A percentile compares a stretch with the other conserved stretches of the same genome.
These are phyloP conservation scores for Grosmannia penicillata DNA, from an alignment of 2,329 filamentous ascomycete genomes.

Conservation along the genomic window DNA sequence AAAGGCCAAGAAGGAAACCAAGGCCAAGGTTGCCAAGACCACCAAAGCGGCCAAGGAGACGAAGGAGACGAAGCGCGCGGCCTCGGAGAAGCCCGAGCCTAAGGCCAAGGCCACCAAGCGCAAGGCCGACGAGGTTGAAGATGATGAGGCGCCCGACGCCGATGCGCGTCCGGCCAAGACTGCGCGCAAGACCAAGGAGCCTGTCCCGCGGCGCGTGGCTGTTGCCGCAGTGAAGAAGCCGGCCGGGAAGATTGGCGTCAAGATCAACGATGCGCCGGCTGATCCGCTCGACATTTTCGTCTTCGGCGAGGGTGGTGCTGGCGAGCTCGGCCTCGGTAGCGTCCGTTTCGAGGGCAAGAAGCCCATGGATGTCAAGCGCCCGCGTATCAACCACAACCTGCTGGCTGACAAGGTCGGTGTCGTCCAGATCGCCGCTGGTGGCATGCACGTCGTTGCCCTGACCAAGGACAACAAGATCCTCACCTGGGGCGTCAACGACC, in stretches of 20 bases:
- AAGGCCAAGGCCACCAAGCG: conserved; percentile 9
- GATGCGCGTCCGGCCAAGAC: conserved; percentile 5
- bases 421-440: conserved; percentile 63
- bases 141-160: not conserved
- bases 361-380: conserved; percentile 59
- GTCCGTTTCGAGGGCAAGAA: conserved; percentile 44
- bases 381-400: conserved; percentile 51
- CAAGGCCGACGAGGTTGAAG: conserved; percentile 1
- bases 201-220: conserved; percentile 4
- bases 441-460: conserved; percentile 67
- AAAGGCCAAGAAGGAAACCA: conserved; percentile 14
- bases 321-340: conserved; percentile 67
- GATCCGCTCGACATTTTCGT: conserved; percentile 59
- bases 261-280: conserved; percentile 49
- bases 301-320: conserved; percentile 66
- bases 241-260: conserved; percentile 12
- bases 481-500: conserved; percentile 81
- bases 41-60: conserved; percentile 12
- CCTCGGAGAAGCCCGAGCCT: conserved; percentile 14
- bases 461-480: conserved; percentile 70
- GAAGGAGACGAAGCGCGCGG: conserved; percentile 31
- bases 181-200: conserved; percentile 8
- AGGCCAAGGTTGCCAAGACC: not conserved
- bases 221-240: conserved; percentile 25
- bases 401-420: conserved; percentile 43